Percentiles rank a stretch among this genome's conserved stretches.
Evolutionary conservation across 495 filamentous ascomycete species (phyloP).

Genomic region (Pyrenopolyporus hunteri): DNA sequence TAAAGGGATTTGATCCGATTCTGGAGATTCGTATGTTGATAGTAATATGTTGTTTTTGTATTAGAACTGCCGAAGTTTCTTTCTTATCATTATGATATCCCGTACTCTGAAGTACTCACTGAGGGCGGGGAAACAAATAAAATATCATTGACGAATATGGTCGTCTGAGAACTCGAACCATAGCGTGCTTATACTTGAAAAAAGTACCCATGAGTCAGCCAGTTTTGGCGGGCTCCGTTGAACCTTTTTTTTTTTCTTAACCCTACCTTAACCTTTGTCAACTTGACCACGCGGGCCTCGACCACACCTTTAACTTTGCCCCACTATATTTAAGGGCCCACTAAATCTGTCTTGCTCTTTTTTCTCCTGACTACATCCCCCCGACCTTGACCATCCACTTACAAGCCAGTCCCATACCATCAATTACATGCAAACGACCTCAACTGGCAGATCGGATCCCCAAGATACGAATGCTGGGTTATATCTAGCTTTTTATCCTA

Average conservation of each 20-base stretch:
- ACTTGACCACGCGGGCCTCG: constrained; percentile 4
- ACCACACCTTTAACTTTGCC: neutral
- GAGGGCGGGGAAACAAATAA: neutral
- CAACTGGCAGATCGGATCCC: neutral
- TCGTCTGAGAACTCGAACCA: neutral
- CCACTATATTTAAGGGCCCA: constrained; percentile 12
- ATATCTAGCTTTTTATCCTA: neutral
- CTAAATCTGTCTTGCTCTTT: constrained; percentile 13
- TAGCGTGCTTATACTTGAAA: neutral
- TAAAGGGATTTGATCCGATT: neutral
- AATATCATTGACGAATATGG: neutral
- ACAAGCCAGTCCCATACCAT: constrained; percentile 25
- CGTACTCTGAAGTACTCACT: too few species aligned
- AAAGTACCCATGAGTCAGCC: neutral
- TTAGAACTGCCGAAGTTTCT: too few species aligned
- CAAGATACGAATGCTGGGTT: neutral
- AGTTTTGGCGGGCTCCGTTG: neutral
- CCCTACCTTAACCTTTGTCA: neutral
- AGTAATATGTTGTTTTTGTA: too few species aligned
- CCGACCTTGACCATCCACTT: constrained; percentile 13
- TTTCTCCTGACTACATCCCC: constrained; percentile 31
- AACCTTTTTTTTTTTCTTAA: constrained; percentile 16
- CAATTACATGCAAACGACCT: neutral
- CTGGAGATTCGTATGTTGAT: too few species aligned
- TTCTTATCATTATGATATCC: too few species aligned